Conservation (phyloP, 2,329 filamentous ascomycete genomes). For the Neopestalotiopsis rosae region DNA sequence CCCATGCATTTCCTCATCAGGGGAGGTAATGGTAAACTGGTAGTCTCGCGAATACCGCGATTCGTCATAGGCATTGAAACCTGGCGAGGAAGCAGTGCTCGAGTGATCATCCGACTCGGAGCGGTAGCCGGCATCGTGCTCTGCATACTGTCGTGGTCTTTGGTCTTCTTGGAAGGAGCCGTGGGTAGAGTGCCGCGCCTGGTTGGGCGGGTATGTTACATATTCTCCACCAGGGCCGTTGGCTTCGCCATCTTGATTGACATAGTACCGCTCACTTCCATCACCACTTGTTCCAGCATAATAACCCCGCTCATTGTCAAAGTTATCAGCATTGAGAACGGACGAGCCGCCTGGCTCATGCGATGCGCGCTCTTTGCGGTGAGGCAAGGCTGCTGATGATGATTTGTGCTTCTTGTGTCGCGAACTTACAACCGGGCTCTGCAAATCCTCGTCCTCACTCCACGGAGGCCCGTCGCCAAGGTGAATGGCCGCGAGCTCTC, state of each 20-base stretch:
- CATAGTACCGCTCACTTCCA: slow-evolving; percentile 76
- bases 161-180: slow-evolving; percentile 51
- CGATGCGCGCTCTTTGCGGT: slow-evolving; percentile 53
- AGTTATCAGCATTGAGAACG: slow-evolving; percentile 54
- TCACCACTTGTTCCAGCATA: slow-evolving; percentile 71
- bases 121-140: slow-evolving; percentile 55
- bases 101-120: slow-evolving; percentile 65
- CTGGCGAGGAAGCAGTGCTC: slow-evolving; percentile 64
- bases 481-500: slow-evolving; percentile 80
- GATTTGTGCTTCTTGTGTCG: slow-evolving; percentile 88
- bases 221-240: slow-evolving; percentile 81
- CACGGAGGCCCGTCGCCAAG: slow-evolving; percentile 91
- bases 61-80: slow-evolving; percentile 66
- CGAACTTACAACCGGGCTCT: slow-evolving; percentile 86
- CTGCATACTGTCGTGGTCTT: slow-evolving; percentile 49
- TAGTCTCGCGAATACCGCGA: slow-evolving; percentile 90
- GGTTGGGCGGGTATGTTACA: slow-evolving; percentile 76
- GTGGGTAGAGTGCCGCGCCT: slow-evolving; percentile 62
- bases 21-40: slow-evolving; percentile 92
- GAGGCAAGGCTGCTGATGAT: slow-evolving; percentile 54
- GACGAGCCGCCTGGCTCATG: slow-evolving; percentile 47
- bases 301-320: slow-evolving; percentile 67
- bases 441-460: slow-evolving; percentile 93
- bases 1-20: slow-evolving; percentile 97
- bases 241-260: slow-evolving; percentile 70